Base-by-base conservation (phyloP, 73 alveolate species). In the Tetrahymena borealis region DNA sequence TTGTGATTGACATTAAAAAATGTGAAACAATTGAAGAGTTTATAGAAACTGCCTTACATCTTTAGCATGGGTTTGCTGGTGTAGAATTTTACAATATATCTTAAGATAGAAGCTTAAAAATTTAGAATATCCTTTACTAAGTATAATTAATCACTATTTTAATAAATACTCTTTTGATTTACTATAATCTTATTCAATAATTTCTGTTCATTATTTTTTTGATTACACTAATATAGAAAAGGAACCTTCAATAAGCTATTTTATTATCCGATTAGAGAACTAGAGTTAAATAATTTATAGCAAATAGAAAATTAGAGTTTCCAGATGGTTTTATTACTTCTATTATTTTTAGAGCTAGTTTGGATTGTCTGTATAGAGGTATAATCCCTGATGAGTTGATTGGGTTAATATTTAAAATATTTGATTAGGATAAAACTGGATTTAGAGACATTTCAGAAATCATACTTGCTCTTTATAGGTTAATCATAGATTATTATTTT, bases 31-130 rank as follows among this genome's bases (percentile, higher is more conserved):
- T 94, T 24, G 92, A 94, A 11, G 94, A 94, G 18, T 90, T 94
- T 36, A 77, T 94, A 15, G 95, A 91, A 28, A 92, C 96, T 20
- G 39, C 94, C 35, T 94, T 94, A 90, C 93, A 95, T 37, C 91
- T 95, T 38, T 78, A 94, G 8, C 94, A 94, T 38, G 93, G 95
- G 32, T 95, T 78, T 90, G 93, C 94, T 39, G 98, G 94, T 41
- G 90, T 85, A 0, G 79, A 93, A 90, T 41, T 90, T 7, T 91
- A 60, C 33, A 94, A 94, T n/a, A 79, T 93, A 18, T 79, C 78
- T 33, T 91, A 91, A 15, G 91, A 93, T 33, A 93, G 96, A 93
- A 39, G 85, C 79, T 78, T 39, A 79, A 78, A 93, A 91, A 93
- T 39, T 92, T 39, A 39, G 39, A 32, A 78, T 90, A 13, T 42